Evolutionary conservation across 2,329 filamentous ascomycete genomes (phyloP), one percentile per base, ranked within the genome.

Genomic region (Magnaporthiopsis incrustans): DNA sequence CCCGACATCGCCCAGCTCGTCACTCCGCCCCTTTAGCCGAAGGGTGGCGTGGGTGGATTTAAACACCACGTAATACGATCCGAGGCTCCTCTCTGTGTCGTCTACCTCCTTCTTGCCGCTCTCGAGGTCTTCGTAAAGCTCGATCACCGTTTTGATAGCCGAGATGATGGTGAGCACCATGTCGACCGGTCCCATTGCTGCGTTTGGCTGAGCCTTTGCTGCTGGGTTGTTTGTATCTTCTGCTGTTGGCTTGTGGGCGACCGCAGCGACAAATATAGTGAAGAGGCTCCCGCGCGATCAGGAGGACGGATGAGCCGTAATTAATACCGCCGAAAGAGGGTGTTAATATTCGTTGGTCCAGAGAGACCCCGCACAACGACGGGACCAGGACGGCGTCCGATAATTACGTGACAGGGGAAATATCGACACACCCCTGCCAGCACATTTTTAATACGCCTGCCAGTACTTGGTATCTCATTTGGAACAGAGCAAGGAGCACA

Each of bases 161-260:
- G 70, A 69, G 11, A 71, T 63, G n/a, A 69, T 67, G 8, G 66
- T 62, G 25, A 71, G 32, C 25, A 72, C 59, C 3, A 69, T 71
- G 8, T 70, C 71, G 11, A 57, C n/a, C n/a, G 56, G 26, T 12
- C n/a, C 56, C 56, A 57, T 57, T 44, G 14, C 15, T 14, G 15
- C 15, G 30, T 30, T 57, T 15, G 56, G n/a, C 11, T 22, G 2
- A 2, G 12, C 14, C 22, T 57, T 18, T 57, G 56, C 8, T 25
- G 1, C 11, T n/a, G 56, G 22, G 4, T 25, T 14, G n/a, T 12
- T 25, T 7, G n/a, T 57, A 25, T 57, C 26, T 57, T 57, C n/a
- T 18, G 2, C 26, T 26, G 25, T n/a, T 57, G 25, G 7, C 18
- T 22, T 57, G 7, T 57, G 33, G 30, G 7, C 4, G 30, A 30